Percentiles rank a stretch among this genome's conserved stretches.
Evolutionary conservation across 495 filamentous ascomycete species (phyloP).

Genomic region (Aspergillus hancockii): DNA sequence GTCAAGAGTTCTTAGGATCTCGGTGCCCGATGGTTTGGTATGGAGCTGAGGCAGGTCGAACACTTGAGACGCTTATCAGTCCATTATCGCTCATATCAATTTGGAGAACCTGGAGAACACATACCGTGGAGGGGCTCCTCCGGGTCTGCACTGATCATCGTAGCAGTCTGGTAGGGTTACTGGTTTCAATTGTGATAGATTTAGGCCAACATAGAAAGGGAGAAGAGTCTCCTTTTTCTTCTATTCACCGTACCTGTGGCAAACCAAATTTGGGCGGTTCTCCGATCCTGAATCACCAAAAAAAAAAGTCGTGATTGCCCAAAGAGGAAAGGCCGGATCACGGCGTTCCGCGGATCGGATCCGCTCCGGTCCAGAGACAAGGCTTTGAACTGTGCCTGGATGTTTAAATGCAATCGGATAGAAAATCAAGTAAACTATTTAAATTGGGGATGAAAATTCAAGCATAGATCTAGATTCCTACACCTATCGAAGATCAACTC

Average conservation of each 20-base stretch:
- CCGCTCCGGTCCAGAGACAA: constrained; percentile 20
- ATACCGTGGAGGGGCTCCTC: constrained; percentile 49
- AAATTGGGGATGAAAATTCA: constrained; percentile 2
- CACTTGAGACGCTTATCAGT: constrained; percentile 50
- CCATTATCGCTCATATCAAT: constrained; percentile 26
- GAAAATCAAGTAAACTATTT: not conserved
- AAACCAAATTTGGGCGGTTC: constrained; percentile 20
- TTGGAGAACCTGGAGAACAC: constrained; percentile 18
- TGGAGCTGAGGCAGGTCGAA: constrained; percentile 57
- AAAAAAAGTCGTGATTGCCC: constrained; percentile 41
- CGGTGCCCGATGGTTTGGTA: constrained; percentile 47
- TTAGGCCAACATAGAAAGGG: constrained; percentile 1
- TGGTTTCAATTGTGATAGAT: not conserved
- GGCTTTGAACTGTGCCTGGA: not conserved
- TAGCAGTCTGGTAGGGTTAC: not conserved
- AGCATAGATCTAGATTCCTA: not conserved
- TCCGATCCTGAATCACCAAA: constrained; percentile 15
- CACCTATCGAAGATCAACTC: constrained; percentile 5
- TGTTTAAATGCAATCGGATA: not conserved
- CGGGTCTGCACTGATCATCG: constrained; percentile 42
- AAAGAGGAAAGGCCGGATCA: constrained; percentile 41
- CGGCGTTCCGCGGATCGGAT: constrained; percentile 35
- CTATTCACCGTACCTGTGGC: constrained; percentile 18
- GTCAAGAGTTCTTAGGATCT: constrained; percentile 45
- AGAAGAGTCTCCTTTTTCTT: constrained; percentile 6